phyloP scores from a whole-genome alignment of 345 rosid species.

The Lepidium didymum region DNA sequence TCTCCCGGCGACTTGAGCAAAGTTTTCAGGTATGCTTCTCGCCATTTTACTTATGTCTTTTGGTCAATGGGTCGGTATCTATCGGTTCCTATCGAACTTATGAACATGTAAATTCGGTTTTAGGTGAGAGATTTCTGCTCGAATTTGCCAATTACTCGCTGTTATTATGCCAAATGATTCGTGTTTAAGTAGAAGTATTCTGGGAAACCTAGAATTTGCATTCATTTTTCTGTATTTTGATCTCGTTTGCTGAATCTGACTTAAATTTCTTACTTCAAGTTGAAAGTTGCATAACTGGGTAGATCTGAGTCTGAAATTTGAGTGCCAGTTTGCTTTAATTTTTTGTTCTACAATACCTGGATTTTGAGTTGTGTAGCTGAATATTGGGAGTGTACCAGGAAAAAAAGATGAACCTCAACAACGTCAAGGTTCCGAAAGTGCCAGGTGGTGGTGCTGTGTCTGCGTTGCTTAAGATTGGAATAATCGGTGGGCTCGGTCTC shows the following conservation, averaged over 20 bases:
- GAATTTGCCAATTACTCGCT: not conserved
- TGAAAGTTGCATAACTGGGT: not conserved
- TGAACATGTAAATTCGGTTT: not conserved
- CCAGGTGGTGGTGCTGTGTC: conserved; percentile 67
- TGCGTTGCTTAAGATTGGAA: conserved; percentile 58
- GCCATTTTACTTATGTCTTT: not conserved
- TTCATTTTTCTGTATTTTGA: not conserved
- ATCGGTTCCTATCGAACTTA: not conserved
- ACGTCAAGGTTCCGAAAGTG: conserved; percentile 74
- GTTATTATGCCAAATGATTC: not conserved
- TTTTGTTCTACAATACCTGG: not conserved
- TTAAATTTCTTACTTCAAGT: not conserved
- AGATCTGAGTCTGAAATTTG: not conserved
- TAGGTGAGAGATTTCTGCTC: not conserved
- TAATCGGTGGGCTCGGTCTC: conserved; percentile 62
- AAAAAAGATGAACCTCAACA: conserved; percentile 41
- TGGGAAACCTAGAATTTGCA: not conserved
- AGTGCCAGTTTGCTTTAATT: not conserved
- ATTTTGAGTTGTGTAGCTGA: not conserved
- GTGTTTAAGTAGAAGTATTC: not conserved
- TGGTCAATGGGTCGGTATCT: not conserved
- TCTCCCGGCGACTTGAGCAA: not conserved
- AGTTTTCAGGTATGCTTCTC: conserved; percentile 10
- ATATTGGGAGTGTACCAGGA: not conserved
- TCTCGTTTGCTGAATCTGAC: not conserved